These are phyloP conservation scores for Blastomyces emzantsi DNA, from an alignment of 2,329 filamentous ascomycete genomes.

Conservation along the genomic window DNA sequence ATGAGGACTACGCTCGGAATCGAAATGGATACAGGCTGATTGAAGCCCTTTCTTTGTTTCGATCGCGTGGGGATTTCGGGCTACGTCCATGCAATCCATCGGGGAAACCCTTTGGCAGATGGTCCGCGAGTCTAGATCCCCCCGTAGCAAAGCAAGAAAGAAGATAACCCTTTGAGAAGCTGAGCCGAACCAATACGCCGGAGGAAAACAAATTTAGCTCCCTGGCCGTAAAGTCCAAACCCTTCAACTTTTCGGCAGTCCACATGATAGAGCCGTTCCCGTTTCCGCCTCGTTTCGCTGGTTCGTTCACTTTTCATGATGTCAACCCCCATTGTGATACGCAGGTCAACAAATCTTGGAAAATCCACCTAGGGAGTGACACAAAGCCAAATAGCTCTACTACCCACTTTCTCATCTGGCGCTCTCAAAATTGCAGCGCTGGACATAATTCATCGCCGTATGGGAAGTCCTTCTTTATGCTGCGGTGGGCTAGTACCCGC, in stretches of 20 bases:
- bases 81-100: not conserved
- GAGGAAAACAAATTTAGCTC: not conserved
- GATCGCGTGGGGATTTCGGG: not conserved
- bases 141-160: not conserved
- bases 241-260: not conserved
- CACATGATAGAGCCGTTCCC: not conserved
- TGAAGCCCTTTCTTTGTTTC: not conserved
- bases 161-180: not conserved
- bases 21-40: not conserved
- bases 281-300: not conserved
- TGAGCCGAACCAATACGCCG: not conserved
- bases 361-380: not conserved
- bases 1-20: not conserved
- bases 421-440: too few relatives aligned
- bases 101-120: not conserved
- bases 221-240: not conserved
- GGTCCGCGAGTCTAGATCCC: not conserved
- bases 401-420: not conserved
- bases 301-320: not conserved
- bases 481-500: conserved; percentile 39
- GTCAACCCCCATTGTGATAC: not conserved
- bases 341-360: not conserved
- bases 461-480: conserved; percentile 50
- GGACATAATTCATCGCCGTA: conserved; percentile 44
- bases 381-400: not conserved